Conservation (phyloP, 2,329 filamentous ascomycete genomes). For the Ceratocystis colombiana region DNA sequence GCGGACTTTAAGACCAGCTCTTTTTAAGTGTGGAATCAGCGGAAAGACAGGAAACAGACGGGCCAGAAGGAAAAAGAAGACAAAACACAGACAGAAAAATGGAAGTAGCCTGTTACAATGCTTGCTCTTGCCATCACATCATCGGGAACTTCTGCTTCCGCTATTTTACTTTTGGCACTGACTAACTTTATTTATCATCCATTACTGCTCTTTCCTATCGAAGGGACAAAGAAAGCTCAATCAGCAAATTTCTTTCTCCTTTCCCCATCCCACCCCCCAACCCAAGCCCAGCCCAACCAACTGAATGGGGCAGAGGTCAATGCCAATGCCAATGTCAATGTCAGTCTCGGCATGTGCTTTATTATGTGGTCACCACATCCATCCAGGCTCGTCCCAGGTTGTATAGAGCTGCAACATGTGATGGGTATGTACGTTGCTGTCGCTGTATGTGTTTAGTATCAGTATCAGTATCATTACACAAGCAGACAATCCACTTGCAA, state of each 20-base stretch:
- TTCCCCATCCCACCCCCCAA: not conserved
- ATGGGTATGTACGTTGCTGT: too few relatives aligned
- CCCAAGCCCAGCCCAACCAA: not conserved
- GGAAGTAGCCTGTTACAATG: not conserved
- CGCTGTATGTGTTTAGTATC: not conserved
- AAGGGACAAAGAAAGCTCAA: not conserved
- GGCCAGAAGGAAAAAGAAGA: not conserved
- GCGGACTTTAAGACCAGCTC: not conserved
- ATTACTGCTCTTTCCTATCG: too few relatives aligned
- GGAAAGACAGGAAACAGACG: too few relatives aligned
- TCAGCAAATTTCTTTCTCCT: not conserved
- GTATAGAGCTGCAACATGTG: too few relatives aligned
- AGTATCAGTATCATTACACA: not conserved
- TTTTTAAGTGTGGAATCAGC: not conserved
- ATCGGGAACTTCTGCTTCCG: constrained; percentile 3
- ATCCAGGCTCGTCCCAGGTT: not conserved
- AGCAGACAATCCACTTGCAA: not conserved
- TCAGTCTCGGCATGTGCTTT: constrained; percentile 5
- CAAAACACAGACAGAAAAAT: not conserved
- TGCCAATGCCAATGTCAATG: constrained; percentile 9
- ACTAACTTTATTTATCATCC: not conserved
- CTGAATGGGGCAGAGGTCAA: not conserved
- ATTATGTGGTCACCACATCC: not conserved
- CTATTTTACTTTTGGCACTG: not conserved
- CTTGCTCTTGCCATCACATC: not conserved